phyloP scores from a whole-genome alignment of 2,329 filamentous ascomycete species.

The Lachnellula subtilissima region DNA sequence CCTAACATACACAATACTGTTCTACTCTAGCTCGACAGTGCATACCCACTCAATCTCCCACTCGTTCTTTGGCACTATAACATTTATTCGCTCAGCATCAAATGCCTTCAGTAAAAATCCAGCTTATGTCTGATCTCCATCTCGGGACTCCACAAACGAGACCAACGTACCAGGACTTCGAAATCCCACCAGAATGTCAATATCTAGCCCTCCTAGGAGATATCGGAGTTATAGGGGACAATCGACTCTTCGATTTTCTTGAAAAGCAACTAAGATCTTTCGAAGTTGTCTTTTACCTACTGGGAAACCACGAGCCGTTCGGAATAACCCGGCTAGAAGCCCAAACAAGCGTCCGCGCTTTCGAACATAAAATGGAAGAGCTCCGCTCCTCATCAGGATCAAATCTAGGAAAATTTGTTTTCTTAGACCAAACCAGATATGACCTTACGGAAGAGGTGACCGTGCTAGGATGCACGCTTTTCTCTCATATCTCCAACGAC shows the following conservation, averaged over 20 bases:
- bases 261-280: slow-evolving; percentile 4
- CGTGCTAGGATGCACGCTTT: slow-evolving; percentile 45
- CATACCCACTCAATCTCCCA: too few species aligned
- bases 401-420: slow-evolving; percentile 29
- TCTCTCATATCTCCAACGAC: slow-evolving; percentile 40
- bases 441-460: slow-evolving; percentile 35
- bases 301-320: slow-evolving; percentile 8
- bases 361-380: slow-evolving; percentile 8
- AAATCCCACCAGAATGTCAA: slow-evolving; percentile 8
- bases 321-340: slow-evolving; percentile 3
- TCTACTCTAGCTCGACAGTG: too few species aligned
- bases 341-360: slow-evolving; percentile 1
- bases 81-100: background rate
- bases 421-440: slow-evolving; percentile 38
- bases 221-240: slow-evolving; percentile 5
- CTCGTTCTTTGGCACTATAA: too few species aligned
- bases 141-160: slow-evolving; percentile 12
- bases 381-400: slow-evolving; percentile 5
- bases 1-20: too few species aligned
- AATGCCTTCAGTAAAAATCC: slow-evolving; percentile 9
- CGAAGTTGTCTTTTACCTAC: slow-evolving; percentile 7
- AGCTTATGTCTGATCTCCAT: slow-evolving; percentile 15
- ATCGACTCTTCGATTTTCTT: slow-evolving; percentile 3
- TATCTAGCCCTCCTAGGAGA: slow-evolving; percentile 11
- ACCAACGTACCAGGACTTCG: slow-evolving; percentile 9